phyloP scores from a whole-genome alignment of 345 rosid species.

The Balakata baccata region DNA sequence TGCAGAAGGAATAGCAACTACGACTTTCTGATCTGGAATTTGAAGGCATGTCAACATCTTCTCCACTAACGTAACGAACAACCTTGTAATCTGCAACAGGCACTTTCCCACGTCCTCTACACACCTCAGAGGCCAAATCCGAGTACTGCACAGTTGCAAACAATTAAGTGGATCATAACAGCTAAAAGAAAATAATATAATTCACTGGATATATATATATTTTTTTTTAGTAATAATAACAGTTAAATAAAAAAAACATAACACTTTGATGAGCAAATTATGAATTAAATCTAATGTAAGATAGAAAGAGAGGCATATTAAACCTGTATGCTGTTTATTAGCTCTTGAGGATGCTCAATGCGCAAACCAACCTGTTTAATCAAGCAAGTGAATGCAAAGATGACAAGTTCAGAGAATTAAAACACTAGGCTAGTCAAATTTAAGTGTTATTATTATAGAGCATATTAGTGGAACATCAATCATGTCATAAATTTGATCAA shows the following conservation, averaged over 20 bases:
- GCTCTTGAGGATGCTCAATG: conserved; percentile 93
- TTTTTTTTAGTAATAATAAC: not conserved
- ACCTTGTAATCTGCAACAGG: conserved; percentile 96
- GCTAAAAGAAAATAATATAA: not conserved
- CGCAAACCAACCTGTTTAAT: conserved; percentile 82
- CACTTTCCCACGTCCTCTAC: conserved; percentile 79
- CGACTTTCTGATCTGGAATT: conserved; percentile 33
- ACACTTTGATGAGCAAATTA: not conserved
- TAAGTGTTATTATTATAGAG: not conserved
- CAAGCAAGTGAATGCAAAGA: conserved; percentile 20
- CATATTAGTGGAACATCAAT: not conserved
- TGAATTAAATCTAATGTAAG: not conserved
- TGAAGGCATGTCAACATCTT: conserved; percentile 31
- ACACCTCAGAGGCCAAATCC: conserved; percentile 59
- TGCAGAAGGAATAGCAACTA: conserved; percentile 96
- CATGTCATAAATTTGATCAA: not conserved
- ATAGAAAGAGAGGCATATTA: not conserved
- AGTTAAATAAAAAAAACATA: not conserved
- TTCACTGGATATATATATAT: not conserved
- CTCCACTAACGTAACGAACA: conserved; percentile 50
- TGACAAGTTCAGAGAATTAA: not conserved
- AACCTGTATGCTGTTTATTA: conserved; percentile 87
- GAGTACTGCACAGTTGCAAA: conserved; percentile 53
- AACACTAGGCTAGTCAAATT: not conserved
- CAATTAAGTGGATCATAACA: conserved; percentile 6